Evolutionary conservation across 495 filamentous ascomycete genomes (phyloP), one percentile per base, ranked within the genome.

Genomic region (Beverwykella pulmonaria): DNA sequence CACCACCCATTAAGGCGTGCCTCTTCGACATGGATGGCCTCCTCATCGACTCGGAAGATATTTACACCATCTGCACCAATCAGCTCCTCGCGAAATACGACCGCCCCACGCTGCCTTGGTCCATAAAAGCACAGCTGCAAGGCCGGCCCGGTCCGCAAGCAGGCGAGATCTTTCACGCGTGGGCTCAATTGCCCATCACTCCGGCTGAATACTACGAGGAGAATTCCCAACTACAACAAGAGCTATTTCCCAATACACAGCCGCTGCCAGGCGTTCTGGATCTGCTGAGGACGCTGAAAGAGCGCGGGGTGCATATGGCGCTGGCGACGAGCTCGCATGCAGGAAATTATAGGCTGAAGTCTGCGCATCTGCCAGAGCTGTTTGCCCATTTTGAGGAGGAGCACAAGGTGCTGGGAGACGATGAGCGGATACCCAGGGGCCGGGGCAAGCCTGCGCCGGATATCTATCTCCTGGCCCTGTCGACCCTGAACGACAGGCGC

Each of bases 1-100:
- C 73, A 25, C 92, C 91, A 25, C 87, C 88, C 50, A 84, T 98
- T 61, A 86, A 92, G 61, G 94, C 94, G 63, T 97, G 92, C 79
- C 88, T 99, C 62, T 99, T 99, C 74, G 94, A 98, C 82, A 96
- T 98, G 92, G 94, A 98, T 75, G 94, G 94, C 47, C 88, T 98
- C 27, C 83, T 98, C 20, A 87, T 98, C 67, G 88, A 98, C 78
- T 91, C 91, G 17, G 94, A 99, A 73, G 95, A 99, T 75, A 83
- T 89, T 61, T 98, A 98, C 80, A 94, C 91, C 0, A 75, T 84
- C 25, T 89, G 88, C 76, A 89, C 91, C 27, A 97, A 98, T 77
- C 77, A 85, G 39, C 83, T 98, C 44, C 88, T 99, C 7, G 79
- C 81, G 44, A 84, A 90, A 73, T 88, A 93, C 75, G 83, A 83